Conservation (phyloP, 2,329 filamentous ascomycete species). For the Volutella citrinella region DNA sequence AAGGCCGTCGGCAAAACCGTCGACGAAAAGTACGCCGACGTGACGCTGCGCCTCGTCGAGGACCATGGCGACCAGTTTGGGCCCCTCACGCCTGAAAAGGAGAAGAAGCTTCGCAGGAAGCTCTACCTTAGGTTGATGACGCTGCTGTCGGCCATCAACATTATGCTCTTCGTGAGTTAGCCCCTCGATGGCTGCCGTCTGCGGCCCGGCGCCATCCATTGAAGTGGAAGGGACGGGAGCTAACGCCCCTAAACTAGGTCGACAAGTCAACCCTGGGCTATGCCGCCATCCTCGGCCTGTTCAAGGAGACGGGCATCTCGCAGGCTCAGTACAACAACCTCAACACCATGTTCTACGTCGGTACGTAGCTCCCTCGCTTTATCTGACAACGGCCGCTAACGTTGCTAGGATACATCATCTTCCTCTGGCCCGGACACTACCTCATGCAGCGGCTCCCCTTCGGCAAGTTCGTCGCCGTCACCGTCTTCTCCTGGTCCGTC, state of each 20-base stretch:
- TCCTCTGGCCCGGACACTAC: slow-evolving; percentile 37
- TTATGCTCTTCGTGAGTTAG: slow-evolving; percentile 34
- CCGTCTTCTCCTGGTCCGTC: slow-evolving; percentile 33
- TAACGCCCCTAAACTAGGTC: slow-evolving; percentile 23
- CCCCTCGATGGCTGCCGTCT: too few relatives aligned
- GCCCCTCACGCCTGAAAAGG: slow-evolving; percentile 29
- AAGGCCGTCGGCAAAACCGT: too few relatives aligned
- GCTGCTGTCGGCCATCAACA: slow-evolving; percentile 31
- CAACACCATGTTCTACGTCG: slow-evolving; percentile 40
- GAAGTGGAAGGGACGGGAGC: not conserved
- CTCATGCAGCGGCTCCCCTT: slow-evolving; percentile 37
- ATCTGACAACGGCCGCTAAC: not conserved
- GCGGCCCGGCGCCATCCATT: too few relatives aligned
- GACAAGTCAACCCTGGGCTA: slow-evolving; percentile 40
- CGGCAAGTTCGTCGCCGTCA: slow-evolving; percentile 31
- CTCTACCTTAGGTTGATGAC: slow-evolving; percentile 31
- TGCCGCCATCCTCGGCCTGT: slow-evolving; percentile 38
- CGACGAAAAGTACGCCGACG: slow-evolving; percentile 33
- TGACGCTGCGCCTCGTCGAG: slow-evolving; percentile 34
- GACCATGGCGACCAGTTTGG: slow-evolving; percentile 30
- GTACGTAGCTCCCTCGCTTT: slow-evolving; percentile 16
- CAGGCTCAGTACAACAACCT: slow-evolving; percentile 38
- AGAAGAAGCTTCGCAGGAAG: slow-evolving; percentile 30
- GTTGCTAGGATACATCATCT: slow-evolving; percentile 31
- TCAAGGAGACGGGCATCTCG: slow-evolving; percentile 37